These are phyloP conservation scores for Lentinula sp. DNA, from an alignment of 768 basidiomycete species.

Conservation along the genomic window DNA sequence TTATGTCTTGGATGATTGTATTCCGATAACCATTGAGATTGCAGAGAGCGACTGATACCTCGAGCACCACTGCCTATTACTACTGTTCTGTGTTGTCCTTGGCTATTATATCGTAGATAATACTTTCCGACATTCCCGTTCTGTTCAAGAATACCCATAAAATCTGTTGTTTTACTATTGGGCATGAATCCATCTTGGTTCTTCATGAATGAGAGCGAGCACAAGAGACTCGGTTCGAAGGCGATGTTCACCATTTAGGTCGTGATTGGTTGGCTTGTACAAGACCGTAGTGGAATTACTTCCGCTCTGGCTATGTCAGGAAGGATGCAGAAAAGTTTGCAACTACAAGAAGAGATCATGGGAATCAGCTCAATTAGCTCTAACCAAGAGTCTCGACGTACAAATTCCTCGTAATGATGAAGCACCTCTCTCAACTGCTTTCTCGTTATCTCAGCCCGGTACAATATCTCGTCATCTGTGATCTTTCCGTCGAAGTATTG, in stretches of 20 bases:
- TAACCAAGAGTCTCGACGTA: slow-evolving; percentile 19
- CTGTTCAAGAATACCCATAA: too few species aligned
- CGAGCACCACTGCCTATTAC: too few species aligned
- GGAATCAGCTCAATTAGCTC: not conserved
- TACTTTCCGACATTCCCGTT: too few species aligned
- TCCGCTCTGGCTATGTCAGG: not conserved
- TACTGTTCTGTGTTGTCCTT: too few species aligned
- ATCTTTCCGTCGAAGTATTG: slow-evolving; percentile 92
- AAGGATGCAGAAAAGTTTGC: slow-evolving; percentile 40
- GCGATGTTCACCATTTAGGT: too few species aligned
- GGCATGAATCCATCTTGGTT: too few species aligned
- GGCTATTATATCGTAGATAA: too few species aligned
- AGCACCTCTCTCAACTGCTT: slow-evolving; percentile 81
- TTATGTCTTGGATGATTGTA: slow-evolving; percentile 30
- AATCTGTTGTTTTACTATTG: too few species aligned
- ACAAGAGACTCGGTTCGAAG: too few species aligned
- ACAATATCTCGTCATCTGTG: slow-evolving; percentile 92
- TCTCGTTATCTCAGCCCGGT: slow-evolving; percentile 76
- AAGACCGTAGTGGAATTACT: too few species aligned
- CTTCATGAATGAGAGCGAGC: too few species aligned
- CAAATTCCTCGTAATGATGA: slow-evolving; percentile 84
- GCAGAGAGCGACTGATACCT: not conserved
- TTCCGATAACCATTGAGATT: slow-evolving; percentile 25
- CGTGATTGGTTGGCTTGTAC: too few species aligned
- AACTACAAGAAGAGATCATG: slow-evolving; percentile 19